Base-by-base conservation (phyloP, 495 filamentous ascomycete genomes). In the Hypoxylon rickii region DNA sequence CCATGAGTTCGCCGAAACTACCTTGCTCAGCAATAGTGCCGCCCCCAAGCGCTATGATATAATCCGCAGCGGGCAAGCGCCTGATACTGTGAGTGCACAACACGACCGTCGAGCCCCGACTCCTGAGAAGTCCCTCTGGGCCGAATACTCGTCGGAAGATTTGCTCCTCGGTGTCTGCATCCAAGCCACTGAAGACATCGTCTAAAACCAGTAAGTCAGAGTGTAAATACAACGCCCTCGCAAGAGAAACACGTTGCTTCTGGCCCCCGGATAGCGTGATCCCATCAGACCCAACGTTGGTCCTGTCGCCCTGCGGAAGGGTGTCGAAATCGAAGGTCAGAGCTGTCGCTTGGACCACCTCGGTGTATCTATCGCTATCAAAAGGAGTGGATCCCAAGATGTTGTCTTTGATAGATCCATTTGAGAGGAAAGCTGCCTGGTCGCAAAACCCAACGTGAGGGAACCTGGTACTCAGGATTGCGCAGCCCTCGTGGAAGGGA, bases 201-300 rank as follows among this genome's bases (percentile, higher is more conserved):
- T 85, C 83, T 0, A 86, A 68, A 4, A 86, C 66, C 31, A 83
- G 66, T n/a, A 84, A 62, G 21, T 76, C 72, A n/a, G 74, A 71
- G 13, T 79, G 61, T 10, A 81, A 67, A 65, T 88, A 87, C 2
- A 84, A 66, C 22, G 83, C 83, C 21, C 84, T 70, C 21, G 84
- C 83, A 7, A 86, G 70, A 21, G 79, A 76, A 48, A 89, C 75
- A 5, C 86, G 74, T 56, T 89, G 85, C 55, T 81, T 83, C 60
- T 89, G 86, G 0, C 86, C 87, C 3, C 85, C 85, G 63, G 81
- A 84, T 12, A 90, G 71, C 2, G 76, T 73, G 44, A 86, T 76
- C 1, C 86, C 87, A 49, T 82, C 82, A 67, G 79, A 84, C 7
- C 86, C 87, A 51, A 86, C 77, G 2, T 75, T 61, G 5, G 84